Conservation (phyloP, 176 grass and related monocot species). For the Zea luxurians region DNA sequence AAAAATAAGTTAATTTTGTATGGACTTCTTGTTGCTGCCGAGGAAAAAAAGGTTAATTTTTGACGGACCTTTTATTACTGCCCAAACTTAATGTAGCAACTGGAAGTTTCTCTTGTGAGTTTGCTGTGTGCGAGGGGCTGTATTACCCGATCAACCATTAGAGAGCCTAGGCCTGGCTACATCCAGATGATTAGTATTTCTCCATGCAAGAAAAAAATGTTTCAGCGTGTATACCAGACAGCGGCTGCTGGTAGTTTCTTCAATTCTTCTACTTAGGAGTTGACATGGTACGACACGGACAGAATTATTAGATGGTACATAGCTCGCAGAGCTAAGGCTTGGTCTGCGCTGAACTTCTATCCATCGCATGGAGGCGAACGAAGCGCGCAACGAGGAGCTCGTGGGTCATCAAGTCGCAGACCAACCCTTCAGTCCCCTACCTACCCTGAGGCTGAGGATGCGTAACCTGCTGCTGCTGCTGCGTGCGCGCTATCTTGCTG, state of each 20-base stretch:
- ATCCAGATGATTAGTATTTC: conserved; percentile 65
- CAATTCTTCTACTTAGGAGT: conserved; percentile 41
- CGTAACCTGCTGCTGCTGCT: not conserved
- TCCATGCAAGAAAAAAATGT: conserved; percentile 21
- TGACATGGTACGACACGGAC: conserved; percentile 51
- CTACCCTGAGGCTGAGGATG: not conserved
- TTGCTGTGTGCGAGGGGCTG: not conserved
- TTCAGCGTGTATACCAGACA: conserved; percentile 41
- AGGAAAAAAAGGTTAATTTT: too few species aligned
- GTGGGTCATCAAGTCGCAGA: not conserved
- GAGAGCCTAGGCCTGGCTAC: conserved; percentile 44
- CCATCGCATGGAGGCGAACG: too few species aligned
- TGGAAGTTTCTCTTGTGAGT: too few species aligned
- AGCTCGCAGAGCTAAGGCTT: conserved; percentile 35
- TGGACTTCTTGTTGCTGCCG: too few species aligned
- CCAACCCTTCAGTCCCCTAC: not conserved
- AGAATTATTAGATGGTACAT: conserved; percentile 66
- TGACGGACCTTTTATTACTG: too few species aligned
- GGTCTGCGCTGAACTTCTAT: conserved; percentile 10
- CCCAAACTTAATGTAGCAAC: too few species aligned
- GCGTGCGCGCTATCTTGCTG: not conserved
- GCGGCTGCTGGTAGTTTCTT: not conserved
- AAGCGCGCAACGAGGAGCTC: not conserved
- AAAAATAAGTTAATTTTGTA: too few species aligned
- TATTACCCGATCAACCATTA: not conserved